phyloP scores from a whole-genome alignment of 345 rosid genomes.

The Crucihimalaya himalaica region DNA sequence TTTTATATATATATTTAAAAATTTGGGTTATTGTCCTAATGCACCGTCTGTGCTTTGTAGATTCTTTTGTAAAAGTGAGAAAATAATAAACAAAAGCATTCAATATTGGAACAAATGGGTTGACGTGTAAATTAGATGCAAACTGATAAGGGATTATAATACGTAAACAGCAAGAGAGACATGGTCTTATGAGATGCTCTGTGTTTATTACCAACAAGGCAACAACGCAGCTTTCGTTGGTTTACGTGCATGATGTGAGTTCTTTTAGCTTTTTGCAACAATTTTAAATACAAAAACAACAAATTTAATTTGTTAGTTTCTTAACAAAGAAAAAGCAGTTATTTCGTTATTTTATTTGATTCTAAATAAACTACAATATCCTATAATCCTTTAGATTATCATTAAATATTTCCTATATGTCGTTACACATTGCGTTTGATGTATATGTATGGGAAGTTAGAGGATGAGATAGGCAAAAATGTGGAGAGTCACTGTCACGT shows the following conservation, averaged over 20 bases:
- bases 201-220: slow-evolving; percentile 4
- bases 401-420: not conserved
- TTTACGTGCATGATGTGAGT: slow-evolving; percentile 2
- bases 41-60: not conserved
- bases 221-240: slow-evolving; percentile 3
- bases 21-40: not conserved
- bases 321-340: not conserved
- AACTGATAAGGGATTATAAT: not conserved
- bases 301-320: not conserved
- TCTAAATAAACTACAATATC: not conserved
- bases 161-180: slow-evolving; percentile 1
- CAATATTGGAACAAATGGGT: not conserved
- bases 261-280: slow-evolving; percentile 18
- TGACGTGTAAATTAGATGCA: slow-evolving; percentile 5
- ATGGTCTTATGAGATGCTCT: not conserved
- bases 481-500: slow-evolving; percentile 32
- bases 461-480: slow-evolving; percentile 22
- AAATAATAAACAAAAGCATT: not conserved
- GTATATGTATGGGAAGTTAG: slow-evolving; percentile 17
- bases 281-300: slow-evolving; percentile 1
- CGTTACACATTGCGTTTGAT: slow-evolving; percentile 7
- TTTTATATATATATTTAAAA: not conserved
- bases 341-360: not conserved
- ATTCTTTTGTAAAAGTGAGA: not conserved
- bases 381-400: not conserved